Evolutionary conservation across 352 stramenopile species (phyloP).

Genomic region (Phytophthora sansomeana): DNA sequence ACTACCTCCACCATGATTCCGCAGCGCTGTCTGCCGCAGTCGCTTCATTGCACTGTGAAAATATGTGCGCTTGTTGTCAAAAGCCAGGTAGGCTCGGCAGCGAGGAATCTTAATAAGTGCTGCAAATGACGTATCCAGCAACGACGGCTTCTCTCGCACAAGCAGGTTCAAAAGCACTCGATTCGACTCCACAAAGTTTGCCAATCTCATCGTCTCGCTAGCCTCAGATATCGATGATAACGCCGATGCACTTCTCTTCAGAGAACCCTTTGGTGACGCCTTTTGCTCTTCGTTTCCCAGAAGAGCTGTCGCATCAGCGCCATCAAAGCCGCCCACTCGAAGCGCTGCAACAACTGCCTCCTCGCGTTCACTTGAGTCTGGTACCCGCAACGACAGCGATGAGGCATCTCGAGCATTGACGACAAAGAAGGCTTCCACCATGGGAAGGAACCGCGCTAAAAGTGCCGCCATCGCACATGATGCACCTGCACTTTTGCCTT

Average conservation of each 20-base stretch:
- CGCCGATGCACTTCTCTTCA: conserved; percentile 51
- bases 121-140: conserved; percentile 96
- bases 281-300: conserved; percentile 44
- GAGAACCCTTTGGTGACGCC: conserved; percentile 24
- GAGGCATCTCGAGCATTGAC: conserved; percentile 93
- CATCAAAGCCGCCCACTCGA: conserved; percentile 68
- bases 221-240: conserved; percentile 56
- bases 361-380: conserved; percentile 79
- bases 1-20: conserved; percentile 92
- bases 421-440: conserved; percentile 99
- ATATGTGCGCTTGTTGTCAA: conserved; percentile 99
- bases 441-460: conserved; percentile 97
- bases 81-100: conserved; percentile 97
- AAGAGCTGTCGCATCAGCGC: conserved; percentile 37
- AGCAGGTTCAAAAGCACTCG: conserved; percentile 98
- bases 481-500: conserved; percentile 88
- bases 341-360: conserved; percentile 81
- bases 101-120: conserved; percentile 96
- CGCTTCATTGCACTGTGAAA: conserved; percentile 97
- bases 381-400: conserved; percentile 77
- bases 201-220: conserved; percentile 76
- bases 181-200: conserved; percentile 96
- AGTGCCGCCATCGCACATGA: conserved; percentile 93
- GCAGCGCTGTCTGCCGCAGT: conserved; percentile 84
- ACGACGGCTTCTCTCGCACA: conserved; percentile 95